Percentiles rank a stretch among this genome's conserved stretches.
phyloP scores from a whole-genome alignment of 2,329 filamentous ascomycete genomes.

The Neonectria punicea region DNA sequence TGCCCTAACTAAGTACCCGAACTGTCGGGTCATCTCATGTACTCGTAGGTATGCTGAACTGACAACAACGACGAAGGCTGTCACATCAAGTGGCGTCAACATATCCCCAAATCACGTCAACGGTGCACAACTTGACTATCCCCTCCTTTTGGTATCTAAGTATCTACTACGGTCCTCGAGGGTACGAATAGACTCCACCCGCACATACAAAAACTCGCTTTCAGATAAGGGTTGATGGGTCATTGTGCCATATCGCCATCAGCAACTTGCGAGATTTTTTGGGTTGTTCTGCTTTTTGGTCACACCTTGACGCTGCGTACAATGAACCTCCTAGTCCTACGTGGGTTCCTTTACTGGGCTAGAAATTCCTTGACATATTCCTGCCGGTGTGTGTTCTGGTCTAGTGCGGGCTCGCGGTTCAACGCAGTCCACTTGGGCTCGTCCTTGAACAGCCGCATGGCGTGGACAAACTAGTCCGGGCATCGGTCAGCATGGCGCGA shows the following conservation, averaged over 20 bases:
- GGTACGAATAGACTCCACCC: not conserved
- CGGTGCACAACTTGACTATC: not conserved
- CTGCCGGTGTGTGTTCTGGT: conserved; percentile 81
- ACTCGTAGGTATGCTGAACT: not conserved
- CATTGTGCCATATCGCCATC: not conserved
- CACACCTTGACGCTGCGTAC: no score
- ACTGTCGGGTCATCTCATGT: not conserved
- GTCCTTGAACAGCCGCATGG: conserved; percentile 97
- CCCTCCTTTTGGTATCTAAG: conserved; percentile 4
- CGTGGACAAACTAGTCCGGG: conserved; percentile 81
- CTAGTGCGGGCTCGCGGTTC: conserved; percentile 81
- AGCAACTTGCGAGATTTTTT: not conserved
- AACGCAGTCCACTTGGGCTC: conserved; percentile 98
- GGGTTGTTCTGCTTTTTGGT: not conserved
- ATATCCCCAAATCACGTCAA: conserved; percentile 17
- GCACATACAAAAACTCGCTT: not conserved
- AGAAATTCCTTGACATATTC: conserved; percentile 73
- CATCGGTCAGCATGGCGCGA: not conserved
- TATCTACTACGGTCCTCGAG: not conserved
- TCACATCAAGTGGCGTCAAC: conserved; percentile 10
- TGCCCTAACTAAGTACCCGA: not conserved
- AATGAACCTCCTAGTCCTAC: conserved; percentile 19
- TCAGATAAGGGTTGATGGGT: not conserved
- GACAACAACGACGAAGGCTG: not conserved
- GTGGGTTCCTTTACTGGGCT: conserved; percentile 39